Conservation (phyloP, 2,329 filamentous ascomycete genomes). For the Aspergillus felis region DNA sequence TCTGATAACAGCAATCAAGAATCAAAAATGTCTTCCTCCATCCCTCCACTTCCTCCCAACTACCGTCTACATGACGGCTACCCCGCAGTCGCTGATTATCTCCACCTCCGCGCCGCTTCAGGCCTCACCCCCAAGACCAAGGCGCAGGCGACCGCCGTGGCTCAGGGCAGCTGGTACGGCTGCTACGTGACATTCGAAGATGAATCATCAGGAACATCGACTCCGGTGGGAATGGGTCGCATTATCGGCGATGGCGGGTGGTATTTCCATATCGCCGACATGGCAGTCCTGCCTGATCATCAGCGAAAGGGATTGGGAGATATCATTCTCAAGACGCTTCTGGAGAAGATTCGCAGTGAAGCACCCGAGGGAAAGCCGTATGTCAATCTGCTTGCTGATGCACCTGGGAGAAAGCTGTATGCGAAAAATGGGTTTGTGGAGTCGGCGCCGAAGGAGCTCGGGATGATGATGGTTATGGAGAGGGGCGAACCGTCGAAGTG, state of each 20-base stretch:
- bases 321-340: conserved; percentile 41
- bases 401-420: conserved; percentile 44
- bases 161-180: conserved; percentile 43
- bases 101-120: conserved; percentile 8
- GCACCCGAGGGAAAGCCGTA: conserved; percentile 38
- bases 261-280: conserved; percentile 51
- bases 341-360: conserved; percentile 39
- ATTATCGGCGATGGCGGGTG: conserved; percentile 51
- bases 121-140: conserved; percentile 28
- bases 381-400: conserved; percentile 47
- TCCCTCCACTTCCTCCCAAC: conserved; percentile 23
- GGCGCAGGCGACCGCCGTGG: conserved; percentile 34
- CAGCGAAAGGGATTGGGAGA: conserved; percentile 48
- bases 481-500: background rate
- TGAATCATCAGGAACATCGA: background rate
- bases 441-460: conserved; percentile 29
- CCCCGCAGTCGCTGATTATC: conserved; percentile 22
- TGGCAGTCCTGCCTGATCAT: conserved; percentile 49
- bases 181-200: conserved; percentile 34
- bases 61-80: conserved; percentile 36
- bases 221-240: conserved; percentile 47
- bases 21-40: background rate
- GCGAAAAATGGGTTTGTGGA: conserved; percentile 47
- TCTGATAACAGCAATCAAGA: background rate
- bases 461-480: conserved; percentile 32